Percentiles rank a stretch among this genome's conserved stretches.
Conservation (phyloP, 139 green algal genomes). For the Protoeuglena noctilucae region DNA sequence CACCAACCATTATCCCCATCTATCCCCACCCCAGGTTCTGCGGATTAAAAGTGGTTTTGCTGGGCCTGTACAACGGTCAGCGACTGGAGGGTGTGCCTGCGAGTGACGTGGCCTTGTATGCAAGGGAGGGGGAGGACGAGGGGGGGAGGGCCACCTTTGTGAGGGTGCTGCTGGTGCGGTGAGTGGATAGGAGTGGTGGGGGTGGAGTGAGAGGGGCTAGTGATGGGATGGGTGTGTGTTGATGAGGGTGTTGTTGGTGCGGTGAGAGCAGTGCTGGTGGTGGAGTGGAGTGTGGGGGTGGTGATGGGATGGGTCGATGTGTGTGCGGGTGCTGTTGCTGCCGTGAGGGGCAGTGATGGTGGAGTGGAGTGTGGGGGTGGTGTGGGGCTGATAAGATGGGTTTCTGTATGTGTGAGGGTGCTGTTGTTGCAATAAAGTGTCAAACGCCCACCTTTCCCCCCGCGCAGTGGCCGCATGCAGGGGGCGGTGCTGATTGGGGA, state of each 20-base stretch:
- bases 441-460: not conserved
- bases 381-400: slow-evolving; percentile 5
- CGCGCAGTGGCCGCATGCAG: slow-evolving; percentile 3
- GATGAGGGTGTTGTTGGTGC: no score
- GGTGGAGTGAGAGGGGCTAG: no score
- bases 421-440: not conserved
- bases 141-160: slow-evolving; percentile 40
- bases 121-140: slow-evolving; percentile 17
- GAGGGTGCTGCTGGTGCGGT: slow-evolving; percentile 54
- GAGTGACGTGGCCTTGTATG: slow-evolving; percentile 43
- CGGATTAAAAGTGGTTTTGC: slow-evolving; percentile 57
- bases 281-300: no score
- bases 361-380: slow-evolving; percentile 35
- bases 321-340: slow-evolving; percentile 64
- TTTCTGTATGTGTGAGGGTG: not conserved
- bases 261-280: no score
- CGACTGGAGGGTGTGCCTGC: slow-evolving; percentile 32
- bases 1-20: no score
- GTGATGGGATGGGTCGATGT: slow-evolving; percentile 23
- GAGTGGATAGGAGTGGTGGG: no score
- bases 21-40: no score
- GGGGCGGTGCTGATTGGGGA: slow-evolving; percentile 64
- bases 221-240: no score
- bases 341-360: slow-evolving; percentile 60
- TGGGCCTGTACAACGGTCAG: slow-evolving; percentile 79